phyloP scores from a whole-genome alignment of 306 rosid genomes.

The Cucurbita moschata region DNA sequence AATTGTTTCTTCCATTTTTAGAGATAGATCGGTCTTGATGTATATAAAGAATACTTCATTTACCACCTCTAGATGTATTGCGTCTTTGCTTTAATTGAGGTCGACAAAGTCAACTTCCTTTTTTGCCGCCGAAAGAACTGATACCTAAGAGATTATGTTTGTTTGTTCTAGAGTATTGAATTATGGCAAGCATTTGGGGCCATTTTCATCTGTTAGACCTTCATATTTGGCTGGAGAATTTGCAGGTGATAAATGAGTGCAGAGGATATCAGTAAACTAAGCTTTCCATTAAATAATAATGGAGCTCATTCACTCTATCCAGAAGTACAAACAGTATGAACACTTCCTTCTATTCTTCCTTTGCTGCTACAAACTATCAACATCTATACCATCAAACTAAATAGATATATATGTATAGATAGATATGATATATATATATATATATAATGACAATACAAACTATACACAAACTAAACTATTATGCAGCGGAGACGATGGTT shows the following conservation, averaged over 20 bases:
- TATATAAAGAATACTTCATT: too few species aligned
- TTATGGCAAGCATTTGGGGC: slow-evolving; percentile 85
- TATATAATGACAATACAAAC: slow-evolving; percentile 11
- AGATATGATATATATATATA: not conserved
- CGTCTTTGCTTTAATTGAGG: too few species aligned
- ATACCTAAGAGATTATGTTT: too few species aligned
- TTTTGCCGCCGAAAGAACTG: not conserved
- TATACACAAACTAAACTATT: slow-evolving; percentile 48
- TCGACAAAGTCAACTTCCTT: too few species aligned
- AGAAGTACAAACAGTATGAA: slow-evolving; percentile 18
- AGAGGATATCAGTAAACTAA: not conserved
- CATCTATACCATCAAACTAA: slow-evolving; percentile 5
- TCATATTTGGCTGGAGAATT: slow-evolving; percentile 73
- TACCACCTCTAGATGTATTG: too few species aligned
- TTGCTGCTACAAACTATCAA: slow-evolving; percentile 5
- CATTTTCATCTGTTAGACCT: slow-evolving; percentile 82
- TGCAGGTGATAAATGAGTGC: not conserved
- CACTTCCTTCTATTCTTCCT: slow-evolving; percentile 22
- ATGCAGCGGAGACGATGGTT: slow-evolving; percentile 11
- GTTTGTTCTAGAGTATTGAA: slow-evolving; percentile 33
- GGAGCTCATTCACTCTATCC: not conserved
- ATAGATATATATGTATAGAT: not conserved
- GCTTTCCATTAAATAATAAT: not conserved
- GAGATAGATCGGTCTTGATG: too few species aligned
- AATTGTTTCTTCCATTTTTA: too few species aligned